phyloP scores from a whole-genome alignment of 371 early-diverging fungal species.

The Nematocida ironsii region DNA sequence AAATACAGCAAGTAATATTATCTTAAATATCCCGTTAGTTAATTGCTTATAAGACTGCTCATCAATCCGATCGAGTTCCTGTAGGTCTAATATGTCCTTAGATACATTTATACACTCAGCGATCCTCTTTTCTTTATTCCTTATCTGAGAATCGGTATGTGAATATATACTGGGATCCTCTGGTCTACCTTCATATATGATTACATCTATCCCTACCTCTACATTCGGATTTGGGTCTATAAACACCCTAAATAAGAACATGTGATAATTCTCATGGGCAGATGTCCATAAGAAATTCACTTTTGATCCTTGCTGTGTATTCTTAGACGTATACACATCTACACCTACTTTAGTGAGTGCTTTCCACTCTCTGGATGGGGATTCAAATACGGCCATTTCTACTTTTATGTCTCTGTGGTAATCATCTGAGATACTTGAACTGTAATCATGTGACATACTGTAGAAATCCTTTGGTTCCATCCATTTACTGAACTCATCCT shows the following conservation, averaged over 20 bases:
- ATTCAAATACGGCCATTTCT: slow-evolving; percentile 49
- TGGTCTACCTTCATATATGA: slow-evolving; percentile 61
- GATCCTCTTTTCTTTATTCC: slow-evolving; percentile 59
- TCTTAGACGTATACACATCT: slow-evolving; percentile 47
- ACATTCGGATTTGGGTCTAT: slow-evolving; percentile 10
- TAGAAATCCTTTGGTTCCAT: background rate
- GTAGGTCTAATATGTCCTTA: slow-evolving; percentile 62
- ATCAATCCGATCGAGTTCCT: slow-evolving; percentile 58
- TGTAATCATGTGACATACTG: background rate
- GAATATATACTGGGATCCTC: slow-evolving; percentile 63
- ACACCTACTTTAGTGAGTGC: slow-evolving; percentile 33
- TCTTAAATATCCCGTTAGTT: slow-evolving; percentile 57
- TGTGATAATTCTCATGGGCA: slow-evolving; percentile 48
- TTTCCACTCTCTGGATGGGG: slow-evolving; percentile 48
- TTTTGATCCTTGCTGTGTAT: slow-evolving; percentile 49
- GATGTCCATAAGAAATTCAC: slow-evolving; percentile 63
- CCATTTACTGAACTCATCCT: slow-evolving; percentile 1
- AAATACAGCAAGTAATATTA: slow-evolving; percentile 56
- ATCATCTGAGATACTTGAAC: background rate
- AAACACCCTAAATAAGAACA: slow-evolving; percentile 56
- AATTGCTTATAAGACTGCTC: slow-evolving; percentile 57
- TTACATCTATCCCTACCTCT: slow-evolving; percentile 53
- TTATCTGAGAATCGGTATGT: slow-evolving; percentile 64
- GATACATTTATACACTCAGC: slow-evolving; percentile 56
- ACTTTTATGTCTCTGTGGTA: slow-evolving; percentile 11